phyloP scores from a whole-genome alignment of 257 asterid species.

The Primulina eburnea region DNA sequence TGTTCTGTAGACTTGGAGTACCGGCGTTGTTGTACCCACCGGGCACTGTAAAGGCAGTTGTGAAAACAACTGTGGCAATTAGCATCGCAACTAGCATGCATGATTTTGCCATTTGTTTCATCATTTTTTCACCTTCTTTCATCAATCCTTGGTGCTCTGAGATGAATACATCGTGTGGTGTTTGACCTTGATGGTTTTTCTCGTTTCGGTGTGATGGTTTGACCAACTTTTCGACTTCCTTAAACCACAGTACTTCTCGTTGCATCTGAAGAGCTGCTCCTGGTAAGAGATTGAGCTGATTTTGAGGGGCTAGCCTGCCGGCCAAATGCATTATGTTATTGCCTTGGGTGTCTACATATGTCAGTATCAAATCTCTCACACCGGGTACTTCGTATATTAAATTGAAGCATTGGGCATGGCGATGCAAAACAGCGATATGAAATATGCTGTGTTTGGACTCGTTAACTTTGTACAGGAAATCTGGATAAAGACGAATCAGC shows the following conservation, averaged over 20 bases:
- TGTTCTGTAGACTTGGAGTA: constrained; percentile 17
- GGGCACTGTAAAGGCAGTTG: constrained; percentile 39
- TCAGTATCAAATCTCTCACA: constrained; percentile 22
- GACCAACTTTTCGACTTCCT: constrained; percentile 39
- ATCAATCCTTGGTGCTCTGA: constrained; percentile 21
- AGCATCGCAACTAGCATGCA: constrained; percentile 39
- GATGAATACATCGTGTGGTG: constrained; percentile 25
- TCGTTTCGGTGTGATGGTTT: constrained; percentile 13
- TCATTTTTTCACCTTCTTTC: constrained; percentile 39
- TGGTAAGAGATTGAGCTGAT: constrained; percentile 28
- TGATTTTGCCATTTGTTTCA: constrained; percentile 33
- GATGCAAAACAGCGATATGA: constrained; percentile 34
- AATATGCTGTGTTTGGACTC: constrained; percentile 28
- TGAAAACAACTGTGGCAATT: constrained; percentile 38
- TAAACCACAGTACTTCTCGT: constrained; percentile 37
- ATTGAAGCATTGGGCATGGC: constrained; percentile 33
- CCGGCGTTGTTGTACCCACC: constrained; percentile 37
- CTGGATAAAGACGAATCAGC: constrained; percentile 25
- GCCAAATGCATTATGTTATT: constrained; percentile 42
- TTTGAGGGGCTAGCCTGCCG: constrained; percentile 26
- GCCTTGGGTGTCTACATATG: constrained; percentile 19
- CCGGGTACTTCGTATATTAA: constrained; percentile 31
- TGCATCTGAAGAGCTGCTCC: constrained; percentile 46
- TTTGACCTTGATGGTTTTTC: constrained; percentile 22
- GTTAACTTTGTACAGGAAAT: constrained; percentile 32